Evolutionary conservation across 2,329 filamentous ascomycete genomes (phyloP).

Genomic region (Trichoderma atrobrunneum): DNA sequence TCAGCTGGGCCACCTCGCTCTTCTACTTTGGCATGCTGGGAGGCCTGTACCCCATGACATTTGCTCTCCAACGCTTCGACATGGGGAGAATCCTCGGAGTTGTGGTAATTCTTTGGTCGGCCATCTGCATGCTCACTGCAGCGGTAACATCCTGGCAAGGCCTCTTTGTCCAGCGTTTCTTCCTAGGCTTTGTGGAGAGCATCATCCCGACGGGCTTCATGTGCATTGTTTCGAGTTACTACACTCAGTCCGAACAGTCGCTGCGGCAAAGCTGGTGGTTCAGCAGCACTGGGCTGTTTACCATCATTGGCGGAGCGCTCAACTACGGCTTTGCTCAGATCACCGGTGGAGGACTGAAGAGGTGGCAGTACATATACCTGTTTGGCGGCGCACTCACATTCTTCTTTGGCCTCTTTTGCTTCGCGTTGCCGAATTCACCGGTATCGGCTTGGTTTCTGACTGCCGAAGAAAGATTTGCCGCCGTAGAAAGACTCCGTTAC

Average conservation of each 20-base stretch:
- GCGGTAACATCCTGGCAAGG: slow-evolving; percentile 62
- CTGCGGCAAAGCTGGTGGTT: slow-evolving; percentile 68
- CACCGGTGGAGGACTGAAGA: slow-evolving; percentile 47
- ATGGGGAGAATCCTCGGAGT: slow-evolving; percentile 61
- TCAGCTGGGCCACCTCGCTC: slow-evolving; percentile 74
- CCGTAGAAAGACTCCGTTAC: slow-evolving; percentile 60
- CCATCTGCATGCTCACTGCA: slow-evolving; percentile 66
- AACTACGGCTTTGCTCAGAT: slow-evolving; percentile 70
- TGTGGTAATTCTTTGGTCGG: slow-evolving; percentile 64
- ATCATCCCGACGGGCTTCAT: slow-evolving; percentile 66
- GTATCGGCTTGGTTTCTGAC: slow-evolving; percentile 68
- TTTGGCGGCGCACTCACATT: slow-evolving; percentile 63
- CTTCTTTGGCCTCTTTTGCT: slow-evolving; percentile 63
- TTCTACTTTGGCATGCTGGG: slow-evolving; percentile 80
- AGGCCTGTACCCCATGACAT: slow-evolving; percentile 71
- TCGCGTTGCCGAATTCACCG: slow-evolving; percentile 63
- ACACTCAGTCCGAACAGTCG: slow-evolving; percentile 64
- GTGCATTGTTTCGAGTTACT: slow-evolving; percentile 59
- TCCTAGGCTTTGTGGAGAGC: slow-evolving; percentile 60
- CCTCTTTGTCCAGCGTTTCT: slow-evolving; percentile 65
- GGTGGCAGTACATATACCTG: slow-evolving; percentile 72
- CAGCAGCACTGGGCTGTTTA: slow-evolving; percentile 56
- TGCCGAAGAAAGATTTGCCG: slow-evolving; percentile 58
- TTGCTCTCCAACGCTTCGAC: slow-evolving; percentile 65
- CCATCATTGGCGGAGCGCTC: slow-evolving; percentile 60